phyloP scores from a whole-genome alignment of 108 stramenopile genomes.

The Discostella stelligeroides region DNA sequence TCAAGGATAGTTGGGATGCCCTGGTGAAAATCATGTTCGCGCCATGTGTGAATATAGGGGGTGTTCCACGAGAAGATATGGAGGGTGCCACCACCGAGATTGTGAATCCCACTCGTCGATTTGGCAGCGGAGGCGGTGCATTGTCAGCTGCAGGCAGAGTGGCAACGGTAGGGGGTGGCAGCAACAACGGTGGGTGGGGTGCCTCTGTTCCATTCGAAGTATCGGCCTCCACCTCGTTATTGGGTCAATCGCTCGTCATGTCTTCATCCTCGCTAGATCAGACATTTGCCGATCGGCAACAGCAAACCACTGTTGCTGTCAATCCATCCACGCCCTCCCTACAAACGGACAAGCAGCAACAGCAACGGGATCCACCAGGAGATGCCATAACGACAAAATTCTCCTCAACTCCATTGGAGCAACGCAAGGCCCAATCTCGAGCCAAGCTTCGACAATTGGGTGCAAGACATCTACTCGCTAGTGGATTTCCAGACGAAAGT shows the following conservation, averaged over 20 bases:
- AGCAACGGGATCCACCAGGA: background rate
- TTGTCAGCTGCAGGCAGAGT: background rate
- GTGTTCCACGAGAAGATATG: conserved; percentile 32
- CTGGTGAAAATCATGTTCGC: conserved; percentile 38
- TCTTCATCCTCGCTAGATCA: background rate
- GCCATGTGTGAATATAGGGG: conserved; percentile 36
- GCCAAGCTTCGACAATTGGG: conserved; percentile 45
- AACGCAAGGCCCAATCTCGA: conserved; percentile 26
- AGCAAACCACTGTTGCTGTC: background rate
- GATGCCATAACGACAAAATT: background rate
- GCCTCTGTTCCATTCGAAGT: conserved; percentile 35
- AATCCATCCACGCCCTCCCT: background rate
- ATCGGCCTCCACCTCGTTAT: conserved; percentile 11
- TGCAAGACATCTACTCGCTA: conserved; percentile 41
- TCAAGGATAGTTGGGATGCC: conserved; percentile 23
- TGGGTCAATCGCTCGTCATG: conserved; percentile 6
- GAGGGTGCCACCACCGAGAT: background rate
- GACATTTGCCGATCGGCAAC: no score
- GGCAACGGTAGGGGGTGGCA: background rate
- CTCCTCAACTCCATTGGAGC: background rate
- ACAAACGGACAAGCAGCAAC: background rate
- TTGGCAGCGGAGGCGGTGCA: background rate
- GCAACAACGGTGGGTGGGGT: background rate
- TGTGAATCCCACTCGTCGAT: background rate
- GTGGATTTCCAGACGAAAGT: conserved; percentile 23